Base-by-base conservation (phyloP, 345 rosid genomes). In the Murraya koenigii region DNA sequence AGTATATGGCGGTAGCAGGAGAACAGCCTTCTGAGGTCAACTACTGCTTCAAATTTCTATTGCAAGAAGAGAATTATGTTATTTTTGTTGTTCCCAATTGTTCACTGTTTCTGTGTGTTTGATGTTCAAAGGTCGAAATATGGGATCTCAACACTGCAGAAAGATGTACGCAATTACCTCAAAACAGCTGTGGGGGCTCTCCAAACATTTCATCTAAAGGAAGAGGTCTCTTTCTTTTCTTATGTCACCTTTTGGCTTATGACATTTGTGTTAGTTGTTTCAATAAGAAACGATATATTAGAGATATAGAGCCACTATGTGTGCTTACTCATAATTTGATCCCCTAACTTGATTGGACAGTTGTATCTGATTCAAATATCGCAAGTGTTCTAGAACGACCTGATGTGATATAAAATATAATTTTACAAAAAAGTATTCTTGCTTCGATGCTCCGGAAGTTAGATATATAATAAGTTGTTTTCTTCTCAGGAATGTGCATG, bases 401-500 rank as follows among this genome's bases (percentile, higher is more conserved):
- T 33, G 47, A 35, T 26, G 22, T 30, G 62, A 28, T 5, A 35
- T n/a, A 47, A 64, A 47, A 8, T 22, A 61, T 20, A 38, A 14
- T 65, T 75, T 39, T 20, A 3, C 4, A 49, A 15, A 41, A 41
- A 58, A 26, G 1, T 17, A 36, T 60, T 38, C 69, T 74, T 47
- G 69, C n/a, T 62, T 59, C 6, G 17, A 74, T 44, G 66, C 33
- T 25, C 28, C 17, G 11, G 71, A 69, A 61, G 32, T 66, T 44
- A 35, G 79, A 72, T 61, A 66, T 65, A 47, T 33, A 66, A 62
- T 23, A 59, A 38, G 13, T 79, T 75, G 49, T 2, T 74, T 49
- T 72, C 55, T 82, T 75, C 71, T 77, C 92, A 93, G 97, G 98
- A 64, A 92, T 96, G 97, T 92, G 99, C 91, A 94, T 96, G 99